Evolutionary conservation across 352 stramenopile species (phyloP).

Genomic region (Phytophthora meadii): DNA sequence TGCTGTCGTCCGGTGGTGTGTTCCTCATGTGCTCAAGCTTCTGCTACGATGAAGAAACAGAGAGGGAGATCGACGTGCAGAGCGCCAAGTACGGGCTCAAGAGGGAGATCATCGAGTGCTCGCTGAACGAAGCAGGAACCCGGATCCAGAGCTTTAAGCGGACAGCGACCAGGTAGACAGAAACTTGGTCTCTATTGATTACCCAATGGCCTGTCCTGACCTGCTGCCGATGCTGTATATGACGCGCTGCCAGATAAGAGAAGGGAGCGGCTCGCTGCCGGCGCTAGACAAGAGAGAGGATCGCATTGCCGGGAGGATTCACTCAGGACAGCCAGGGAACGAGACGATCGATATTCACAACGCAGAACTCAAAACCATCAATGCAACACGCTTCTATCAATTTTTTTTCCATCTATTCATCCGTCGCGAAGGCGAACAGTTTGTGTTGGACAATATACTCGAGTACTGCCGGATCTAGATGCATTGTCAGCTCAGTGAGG

Average conservation of each 20-base stretch:
- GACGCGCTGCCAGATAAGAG: conserved; percentile 34
- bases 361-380: conserved; percentile 10
- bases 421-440: conserved; percentile 74
- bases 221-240: conserved; percentile 39
- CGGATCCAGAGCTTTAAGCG: conserved; percentile 69
- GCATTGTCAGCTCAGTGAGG: conserved; percentile 41
- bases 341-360: background rate
- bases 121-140: conserved; percentile 47
- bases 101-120: conserved; percentile 56
- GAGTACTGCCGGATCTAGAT: conserved; percentile 64
- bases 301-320: conserved; percentile 34
- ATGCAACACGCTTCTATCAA: conserved; percentile 20
- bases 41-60: conserved; percentile 73
- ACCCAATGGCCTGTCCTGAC: conserved; percentile 24
- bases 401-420: conserved; percentile 9
- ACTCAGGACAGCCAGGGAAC: conserved; percentile 17
- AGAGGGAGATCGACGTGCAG: conserved; percentile 71
- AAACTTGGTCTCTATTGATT: background rate
- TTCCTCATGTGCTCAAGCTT: conserved; percentile 87
- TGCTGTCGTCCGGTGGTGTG: conserved; percentile 40
- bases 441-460: conserved; percentile 82
- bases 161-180: conserved; percentile 30
- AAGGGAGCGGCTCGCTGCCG: conserved; percentile 27
- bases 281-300: conserved; percentile 24
- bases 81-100: conserved; percentile 54